Percentiles rank a stretch among this genome's conserved stretches.
Evolutionary conservation across 2,329 filamentous ascomycete genomes (phyloP).

Genomic region (Chrysoporthe puriensis): DNA sequence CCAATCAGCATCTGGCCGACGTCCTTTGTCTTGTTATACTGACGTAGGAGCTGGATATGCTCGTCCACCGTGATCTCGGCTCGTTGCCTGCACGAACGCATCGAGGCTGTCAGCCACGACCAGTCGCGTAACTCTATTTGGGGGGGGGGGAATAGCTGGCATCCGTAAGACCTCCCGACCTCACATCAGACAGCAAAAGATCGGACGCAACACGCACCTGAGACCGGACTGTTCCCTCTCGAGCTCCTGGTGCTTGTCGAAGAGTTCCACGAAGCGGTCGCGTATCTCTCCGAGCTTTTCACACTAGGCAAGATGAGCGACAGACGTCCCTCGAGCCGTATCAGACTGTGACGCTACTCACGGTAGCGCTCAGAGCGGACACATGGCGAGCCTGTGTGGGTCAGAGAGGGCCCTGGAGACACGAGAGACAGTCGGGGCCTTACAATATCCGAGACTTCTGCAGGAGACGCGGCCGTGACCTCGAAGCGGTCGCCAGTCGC

Average conservation of each 20-base stretch:
- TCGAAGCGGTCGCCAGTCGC: conserved; percentile 15
- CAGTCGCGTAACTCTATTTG: background rate
- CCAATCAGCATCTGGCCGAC: conserved; percentile 44
- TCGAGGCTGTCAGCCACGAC: background rate
- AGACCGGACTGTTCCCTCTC: conserved; percentile 8
- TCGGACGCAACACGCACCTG: conserved; percentile 5
- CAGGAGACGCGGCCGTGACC: background rate
- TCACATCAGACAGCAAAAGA: background rate
- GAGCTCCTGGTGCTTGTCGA: conserved; percentile 4
- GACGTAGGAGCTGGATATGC: conserved; percentile 37
- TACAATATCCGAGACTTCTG: conserved; percentile 18
- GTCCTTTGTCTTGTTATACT: conserved; percentile 46
- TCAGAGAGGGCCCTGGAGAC: background rate
- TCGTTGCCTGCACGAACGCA: conserved; percentile 25
- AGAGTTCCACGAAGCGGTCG: background rate
- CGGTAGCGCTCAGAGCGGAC: conserved; percentile 15
- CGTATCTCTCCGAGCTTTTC: conserved; percentile 10
- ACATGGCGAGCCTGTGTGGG: conserved; percentile 11
- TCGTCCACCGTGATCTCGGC: conserved; percentile 32
- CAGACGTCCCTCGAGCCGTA: background rate
- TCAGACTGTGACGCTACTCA: conserved; percentile 1
- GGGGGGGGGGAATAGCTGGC: background rate
- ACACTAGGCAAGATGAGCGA: conserved; percentile 5
- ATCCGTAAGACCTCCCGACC: background rate
- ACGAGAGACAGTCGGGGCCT: background rate